These are phyloP conservation scores for Mortierella sp. DNA, from an alignment of 371 early-diverging fungal species.

Conservation along the genomic window DNA sequence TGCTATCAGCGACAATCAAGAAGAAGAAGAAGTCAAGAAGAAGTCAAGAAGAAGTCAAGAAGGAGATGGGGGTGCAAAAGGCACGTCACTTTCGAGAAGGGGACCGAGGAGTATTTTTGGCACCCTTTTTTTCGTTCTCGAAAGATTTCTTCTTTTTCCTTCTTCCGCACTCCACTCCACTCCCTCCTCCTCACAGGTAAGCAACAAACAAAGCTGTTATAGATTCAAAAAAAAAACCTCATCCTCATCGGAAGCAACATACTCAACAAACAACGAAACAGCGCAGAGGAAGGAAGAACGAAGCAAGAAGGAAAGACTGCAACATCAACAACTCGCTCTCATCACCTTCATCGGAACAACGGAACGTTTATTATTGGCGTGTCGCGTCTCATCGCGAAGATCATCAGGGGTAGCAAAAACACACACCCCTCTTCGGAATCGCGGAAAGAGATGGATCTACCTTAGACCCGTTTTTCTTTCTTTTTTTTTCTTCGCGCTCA, in stretches of 20 bases:
- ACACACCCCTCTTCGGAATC: background rate
- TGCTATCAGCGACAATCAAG: background rate
- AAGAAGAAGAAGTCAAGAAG: background rate
- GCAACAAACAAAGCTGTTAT: background rate
- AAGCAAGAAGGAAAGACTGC: too few relatives aligned
- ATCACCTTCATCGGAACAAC: background rate
- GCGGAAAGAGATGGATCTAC: background rate
- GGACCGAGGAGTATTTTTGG: conserved; percentile 1
- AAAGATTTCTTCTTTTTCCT: conserved; percentile 17
- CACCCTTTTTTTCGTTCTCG: background rate
- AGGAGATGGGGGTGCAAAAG: background rate
- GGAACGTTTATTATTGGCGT: background rate
- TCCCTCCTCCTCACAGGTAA: conserved; percentile 13
- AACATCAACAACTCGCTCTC: background rate
- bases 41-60: background rate
- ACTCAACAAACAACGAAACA: background rate
- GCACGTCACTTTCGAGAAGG: conserved; percentile 4
- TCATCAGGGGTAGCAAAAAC: background rate
- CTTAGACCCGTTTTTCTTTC: background rate
- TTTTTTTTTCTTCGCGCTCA: background rate
- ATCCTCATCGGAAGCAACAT: background rate
- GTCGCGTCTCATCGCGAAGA: conserved; percentile 15
- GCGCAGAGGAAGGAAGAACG: background rate
- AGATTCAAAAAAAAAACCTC: background rate
- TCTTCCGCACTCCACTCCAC: conserved; percentile 4